phyloP scores from a whole-genome alignment of 192 early-diverging fungal genomes.

The Coemansia nantahalensis region DNA sequence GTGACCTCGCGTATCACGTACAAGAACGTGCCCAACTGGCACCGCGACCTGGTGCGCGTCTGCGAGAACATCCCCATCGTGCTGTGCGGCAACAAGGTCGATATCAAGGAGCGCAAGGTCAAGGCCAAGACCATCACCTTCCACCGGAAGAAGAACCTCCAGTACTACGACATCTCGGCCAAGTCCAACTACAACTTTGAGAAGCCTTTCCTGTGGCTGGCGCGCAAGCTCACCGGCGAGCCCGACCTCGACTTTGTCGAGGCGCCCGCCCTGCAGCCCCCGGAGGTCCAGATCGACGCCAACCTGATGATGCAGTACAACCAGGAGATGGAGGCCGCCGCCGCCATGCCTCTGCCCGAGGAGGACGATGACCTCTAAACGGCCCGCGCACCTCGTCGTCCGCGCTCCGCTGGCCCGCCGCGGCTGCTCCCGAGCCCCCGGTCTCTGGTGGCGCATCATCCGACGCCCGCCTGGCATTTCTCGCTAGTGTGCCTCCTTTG shows the following conservation, averaged over 20 bases:
- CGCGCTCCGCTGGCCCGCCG: not conserved
- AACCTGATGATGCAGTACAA: constrained; percentile 75
- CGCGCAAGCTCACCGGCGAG: constrained; percentile 95
- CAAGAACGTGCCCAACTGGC: constrained; percentile 99
- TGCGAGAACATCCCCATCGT: constrained; percentile 99
- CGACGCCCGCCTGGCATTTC: not conserved
- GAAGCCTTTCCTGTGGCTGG: constrained; percentile 99
- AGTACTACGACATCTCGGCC: constrained; percentile 99
- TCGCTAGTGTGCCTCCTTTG: not conserved
- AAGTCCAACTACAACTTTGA: constrained; percentile 99
- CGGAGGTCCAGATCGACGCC: constrained; percentile 86
- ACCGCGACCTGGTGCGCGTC: constrained; percentile 97
- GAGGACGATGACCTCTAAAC: constrained; percentile 64
- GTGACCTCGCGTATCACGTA: constrained; percentile 99
- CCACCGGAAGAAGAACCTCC: constrained; percentile 99
- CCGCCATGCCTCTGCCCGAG: constrained; percentile 83
- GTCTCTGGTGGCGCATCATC: too few species aligned
- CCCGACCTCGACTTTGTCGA: constrained; percentile 94
- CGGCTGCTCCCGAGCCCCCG: not conserved
- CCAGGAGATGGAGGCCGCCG: constrained; percentile 74
- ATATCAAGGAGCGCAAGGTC: constrained; percentile 99
- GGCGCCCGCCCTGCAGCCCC: constrained; percentile 94
- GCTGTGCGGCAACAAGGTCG: constrained; percentile 99
- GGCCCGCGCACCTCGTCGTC: not conserved
- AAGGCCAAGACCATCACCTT: constrained; percentile 99